These are phyloP conservation scores for Seiridium unicorne DNA, from an alignment of 2,329 filamentous ascomycete genomes.

Conservation along the genomic window DNA sequence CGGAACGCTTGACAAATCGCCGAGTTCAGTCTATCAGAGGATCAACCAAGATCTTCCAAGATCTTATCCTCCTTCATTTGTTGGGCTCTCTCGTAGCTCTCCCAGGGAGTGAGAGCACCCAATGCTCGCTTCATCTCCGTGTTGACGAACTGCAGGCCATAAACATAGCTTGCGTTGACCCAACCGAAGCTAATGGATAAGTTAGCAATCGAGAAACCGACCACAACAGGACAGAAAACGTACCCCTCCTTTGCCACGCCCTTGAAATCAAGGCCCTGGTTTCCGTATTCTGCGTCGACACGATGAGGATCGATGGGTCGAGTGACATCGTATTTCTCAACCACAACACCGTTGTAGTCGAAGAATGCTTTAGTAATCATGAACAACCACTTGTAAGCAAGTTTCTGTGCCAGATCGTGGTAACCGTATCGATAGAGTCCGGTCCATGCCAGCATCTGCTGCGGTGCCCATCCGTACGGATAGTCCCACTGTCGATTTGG, in stretches of 20 bases:
- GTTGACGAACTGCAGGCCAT: conserved; percentile 84
- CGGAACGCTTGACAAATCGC: neutral
- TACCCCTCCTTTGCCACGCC: conserved; percentile 95
- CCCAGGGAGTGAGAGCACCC: conserved; percentile 83
- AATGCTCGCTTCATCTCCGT: conserved; percentile 87
- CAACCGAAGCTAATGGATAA: conserved; percentile 75
- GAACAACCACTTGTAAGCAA: conserved; percentile 95
- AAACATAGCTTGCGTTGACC: conserved; percentile 98
- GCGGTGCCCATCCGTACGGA: conserved; percentile 96
- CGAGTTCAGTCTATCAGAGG: neutral
- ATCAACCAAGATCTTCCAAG: conserved; percentile 28
- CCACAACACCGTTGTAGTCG: conserved; percentile 96
- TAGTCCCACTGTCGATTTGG: conserved; percentile 99
- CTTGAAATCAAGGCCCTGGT: conserved; percentile 93
- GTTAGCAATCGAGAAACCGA: conserved; percentile 4
- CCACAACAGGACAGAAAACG: conserved; percentile 37
- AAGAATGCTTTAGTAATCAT: conserved; percentile 99
- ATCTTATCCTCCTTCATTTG: conserved; percentile 53
- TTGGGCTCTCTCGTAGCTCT: conserved; percentile 73
- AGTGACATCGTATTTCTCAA: conserved; percentile 98
- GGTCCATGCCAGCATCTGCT: conserved; percentile 98
- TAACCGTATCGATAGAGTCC: conserved; percentile 91
- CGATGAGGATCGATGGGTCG: conserved; percentile 85
- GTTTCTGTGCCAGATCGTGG: conserved; percentile 79
- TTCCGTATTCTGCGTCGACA: conserved; percentile 96